Percentiles rank a stretch among this genome's conserved stretches.
phyloP scores from a whole-genome alignment of 345 rosid genomes.

The Hibiscus mutabilis region DNA sequence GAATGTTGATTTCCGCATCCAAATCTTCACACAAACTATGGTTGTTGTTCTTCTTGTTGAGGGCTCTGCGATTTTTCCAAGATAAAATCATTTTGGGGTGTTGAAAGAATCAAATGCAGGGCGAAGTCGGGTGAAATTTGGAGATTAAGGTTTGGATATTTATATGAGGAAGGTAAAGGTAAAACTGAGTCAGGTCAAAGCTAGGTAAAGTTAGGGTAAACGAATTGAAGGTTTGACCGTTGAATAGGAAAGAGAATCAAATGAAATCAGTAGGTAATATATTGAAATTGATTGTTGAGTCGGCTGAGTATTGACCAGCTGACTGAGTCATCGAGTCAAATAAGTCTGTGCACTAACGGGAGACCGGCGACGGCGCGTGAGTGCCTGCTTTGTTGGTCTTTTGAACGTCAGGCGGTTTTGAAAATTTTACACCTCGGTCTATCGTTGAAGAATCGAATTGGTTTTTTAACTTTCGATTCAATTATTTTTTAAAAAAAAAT shows the following conservation, averaged over 20 bases:
- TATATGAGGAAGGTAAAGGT: neutral
- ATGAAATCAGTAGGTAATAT: neutral
- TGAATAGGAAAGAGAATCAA: constrained; percentile 14
- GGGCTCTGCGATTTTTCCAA: constrained; percentile 27
- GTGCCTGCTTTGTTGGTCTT: neutral
- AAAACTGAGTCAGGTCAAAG: neutral
- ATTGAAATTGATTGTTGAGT: neutral
- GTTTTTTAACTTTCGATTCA: too few relatives aligned
- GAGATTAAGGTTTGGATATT: neutral
- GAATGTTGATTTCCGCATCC: constrained; percentile 32
- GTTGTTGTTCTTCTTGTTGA: neutral
- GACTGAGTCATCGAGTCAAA: neutral
- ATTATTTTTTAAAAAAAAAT: too few relatives aligned
- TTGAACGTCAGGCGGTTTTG: neutral
- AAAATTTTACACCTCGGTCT: neutral
- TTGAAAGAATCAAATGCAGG: neutral
- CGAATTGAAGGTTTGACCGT: constrained; percentile 31
- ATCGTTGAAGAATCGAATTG: too few relatives aligned
- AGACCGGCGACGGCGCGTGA: neutral
- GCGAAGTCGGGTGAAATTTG: neutral
- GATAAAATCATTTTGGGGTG: constrained; percentile 27
- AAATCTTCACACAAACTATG: neutral
- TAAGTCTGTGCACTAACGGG: neutral
- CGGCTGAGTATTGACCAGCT: neutral
- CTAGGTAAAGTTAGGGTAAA: neutral